phyloP scores from a whole-genome alignment of 176 grass and related monocot species.

The Otatea glauca region DNA sequence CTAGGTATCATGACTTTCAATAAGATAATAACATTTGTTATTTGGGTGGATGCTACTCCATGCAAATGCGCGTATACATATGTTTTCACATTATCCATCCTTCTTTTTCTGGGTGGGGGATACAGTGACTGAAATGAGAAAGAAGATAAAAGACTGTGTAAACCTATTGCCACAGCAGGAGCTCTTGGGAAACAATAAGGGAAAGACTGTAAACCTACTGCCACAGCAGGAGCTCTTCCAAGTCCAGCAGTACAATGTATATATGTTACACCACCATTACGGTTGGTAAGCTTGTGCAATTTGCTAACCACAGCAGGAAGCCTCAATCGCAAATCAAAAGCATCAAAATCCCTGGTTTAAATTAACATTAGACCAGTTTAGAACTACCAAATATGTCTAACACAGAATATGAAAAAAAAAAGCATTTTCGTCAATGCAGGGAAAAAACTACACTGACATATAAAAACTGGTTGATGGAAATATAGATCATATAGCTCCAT shows the following conservation, averaged over 20 bases:
- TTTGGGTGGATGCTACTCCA: conserved; percentile 12
- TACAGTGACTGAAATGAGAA: not conserved
- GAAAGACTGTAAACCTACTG: conserved; percentile 59
- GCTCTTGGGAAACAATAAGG: conserved; percentile 19
- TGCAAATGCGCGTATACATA: not conserved
- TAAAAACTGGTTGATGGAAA: not conserved
- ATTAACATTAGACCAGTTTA: conserved; percentile 35
- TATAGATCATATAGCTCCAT: conserved; percentile 9
- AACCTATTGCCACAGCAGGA: not conserved
- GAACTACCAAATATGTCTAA: conserved; percentile 7
- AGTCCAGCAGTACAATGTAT: conserved; percentile 99
- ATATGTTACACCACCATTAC: conserved; percentile 86
- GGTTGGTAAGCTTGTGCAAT: conserved; percentile 75
- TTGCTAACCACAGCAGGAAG: conserved; percentile 93
- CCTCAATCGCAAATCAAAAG: conserved; percentile 95
- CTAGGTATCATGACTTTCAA: not conserved
- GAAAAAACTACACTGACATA: not conserved
- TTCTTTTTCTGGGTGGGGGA: not conserved
- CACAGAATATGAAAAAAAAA: not conserved
- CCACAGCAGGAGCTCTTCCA: conserved; percentile 92
- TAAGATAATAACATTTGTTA: not conserved
- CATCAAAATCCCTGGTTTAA: conserved; percentile 95
- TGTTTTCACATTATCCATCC: not conserved
- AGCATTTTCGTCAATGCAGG: not conserved
- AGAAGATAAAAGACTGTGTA: conserved; percentile 2